Conservation (phyloP, 78 protist genomes). For the Tieghemostelium lacteum region DNA sequence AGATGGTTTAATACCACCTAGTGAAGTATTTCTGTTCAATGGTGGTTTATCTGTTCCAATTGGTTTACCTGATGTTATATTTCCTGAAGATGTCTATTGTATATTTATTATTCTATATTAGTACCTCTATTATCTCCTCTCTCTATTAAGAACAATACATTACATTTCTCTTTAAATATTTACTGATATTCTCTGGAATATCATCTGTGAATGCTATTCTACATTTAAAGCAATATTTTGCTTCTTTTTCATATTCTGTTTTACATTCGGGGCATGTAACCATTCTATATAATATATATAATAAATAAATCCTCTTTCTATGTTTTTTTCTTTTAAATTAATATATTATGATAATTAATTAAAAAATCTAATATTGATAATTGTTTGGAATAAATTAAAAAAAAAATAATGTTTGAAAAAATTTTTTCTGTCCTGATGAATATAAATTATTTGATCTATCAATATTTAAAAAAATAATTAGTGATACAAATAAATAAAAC, state of each 20-base stretch:
- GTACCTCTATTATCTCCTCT: too few species aligned
- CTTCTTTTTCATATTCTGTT: conserved; percentile 75
- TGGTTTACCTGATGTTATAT: neutral
- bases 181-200: conserved; percentile 60
- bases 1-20: conserved; percentile 2
- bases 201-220: conserved; percentile 76
- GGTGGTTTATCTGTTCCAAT: conserved; percentile 57
- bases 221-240: conserved; percentile 78
- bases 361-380: too few species aligned
- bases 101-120: neutral
- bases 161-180: conserved; percentile 32
- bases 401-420: too few species aligned
- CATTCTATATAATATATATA: neutral
- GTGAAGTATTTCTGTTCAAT: conserved; percentile 27
- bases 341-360: too few species aligned
- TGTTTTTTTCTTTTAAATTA: too few species aligned
- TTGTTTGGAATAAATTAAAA: too few species aligned
- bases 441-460: too few species aligned
- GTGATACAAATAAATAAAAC: too few species aligned
- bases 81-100: conserved; percentile 11
- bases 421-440: too few species aligned
- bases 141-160: neutral
- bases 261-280: conserved; percentile 70
- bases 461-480: too few species aligned
- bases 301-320: too few species aligned